phyloP scores from a whole-genome alignment of 1,284 basidiomycete genomes.

The Malassezia equina region DNA sequence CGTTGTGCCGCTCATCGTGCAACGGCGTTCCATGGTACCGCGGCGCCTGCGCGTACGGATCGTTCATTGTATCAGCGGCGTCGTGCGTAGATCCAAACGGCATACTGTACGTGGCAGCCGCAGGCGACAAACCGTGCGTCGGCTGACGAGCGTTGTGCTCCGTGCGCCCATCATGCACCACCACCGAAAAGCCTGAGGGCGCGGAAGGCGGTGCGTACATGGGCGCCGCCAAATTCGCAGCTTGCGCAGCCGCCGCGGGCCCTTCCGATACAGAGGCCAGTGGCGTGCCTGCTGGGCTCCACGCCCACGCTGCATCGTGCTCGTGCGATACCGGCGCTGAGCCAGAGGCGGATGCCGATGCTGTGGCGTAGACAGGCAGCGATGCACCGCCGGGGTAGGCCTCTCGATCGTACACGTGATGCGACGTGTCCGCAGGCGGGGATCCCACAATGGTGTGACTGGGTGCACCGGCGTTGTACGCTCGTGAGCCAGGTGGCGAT shows the following conservation, averaged over 20 bases:
- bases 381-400: not conserved
- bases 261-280: not conserved
- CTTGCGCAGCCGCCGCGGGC: not conserved
- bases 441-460: not conserved
- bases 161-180: slow-evolving; percentile 8
- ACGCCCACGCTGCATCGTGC: not conserved
- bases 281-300: not conserved
- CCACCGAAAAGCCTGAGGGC: slow-evolving; percentile 6
- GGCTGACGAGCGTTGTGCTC: not conserved
- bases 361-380: not conserved
- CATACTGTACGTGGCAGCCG: not conserved
- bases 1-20: not conserved
- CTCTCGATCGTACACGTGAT: slow-evolving; percentile 2
- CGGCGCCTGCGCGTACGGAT: slow-evolving; percentile 3
- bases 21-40: not conserved
- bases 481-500: not conserved
- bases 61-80: not conserved
- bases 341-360: not conserved
- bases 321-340: not conserved
- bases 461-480: not conserved
- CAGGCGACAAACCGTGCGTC: not conserved
- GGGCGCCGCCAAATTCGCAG: not conserved
- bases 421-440: not conserved
- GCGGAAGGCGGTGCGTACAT: not conserved
- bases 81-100: not conserved